A percentile compares a stretch with the other conserved stretches of the same genome.
Conservation (phyloP, 805 yeast species). For the Candida silvicultrix region DNA sequence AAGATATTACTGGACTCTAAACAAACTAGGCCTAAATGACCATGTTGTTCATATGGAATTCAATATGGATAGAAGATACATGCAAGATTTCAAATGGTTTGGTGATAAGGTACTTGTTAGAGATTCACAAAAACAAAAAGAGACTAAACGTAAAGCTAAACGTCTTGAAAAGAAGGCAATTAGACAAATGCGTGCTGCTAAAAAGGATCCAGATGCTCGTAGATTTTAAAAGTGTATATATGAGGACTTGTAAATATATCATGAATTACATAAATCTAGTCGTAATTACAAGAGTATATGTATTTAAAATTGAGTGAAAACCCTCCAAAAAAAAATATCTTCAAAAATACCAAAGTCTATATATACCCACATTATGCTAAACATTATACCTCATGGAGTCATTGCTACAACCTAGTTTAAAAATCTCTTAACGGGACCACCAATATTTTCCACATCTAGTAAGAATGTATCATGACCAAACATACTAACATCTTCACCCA, state of each 20-base stretch:
- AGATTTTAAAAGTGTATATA: conserved; percentile 11
- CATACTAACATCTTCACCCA: conserved; percentile 68
- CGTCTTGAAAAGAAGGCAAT: conserved; percentile 39
- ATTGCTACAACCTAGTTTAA: conserved; percentile 26
- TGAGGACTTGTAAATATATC: conserved; percentile 7
- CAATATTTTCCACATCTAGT: conserved; percentile 72
- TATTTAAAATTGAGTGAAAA: too few relatives aligned
- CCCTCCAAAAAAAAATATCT: too few relatives aligned
- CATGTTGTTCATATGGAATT: conserved; percentile 74
- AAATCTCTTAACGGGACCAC: conserved; percentile 65
- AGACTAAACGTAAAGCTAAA: conserved; percentile 38
- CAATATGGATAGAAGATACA: conserved; percentile 68
- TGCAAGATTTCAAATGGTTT: conserved; percentile 73
- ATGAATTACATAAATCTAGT: not conserved
- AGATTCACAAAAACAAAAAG: conserved; percentile 42
- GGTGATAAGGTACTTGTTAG: conserved; percentile 66
- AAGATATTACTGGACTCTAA: conserved; percentile 78
- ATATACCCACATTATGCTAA: too few relatives aligned
- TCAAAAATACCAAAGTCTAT: too few relatives aligned
- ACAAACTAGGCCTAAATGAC: conserved; percentile 84
- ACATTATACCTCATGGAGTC: too few relatives aligned
- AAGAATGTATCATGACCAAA: conserved; percentile 92
- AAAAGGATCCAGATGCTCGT: not conserved
- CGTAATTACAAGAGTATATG: too few relatives aligned
- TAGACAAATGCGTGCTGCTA: not conserved